Percentiles rank a stretch among this genome's conserved stretches.
phyloP scores from a whole-genome alignment of 371 early-diverging fungal species.

The Phascolomyces articulosus region DNA sequence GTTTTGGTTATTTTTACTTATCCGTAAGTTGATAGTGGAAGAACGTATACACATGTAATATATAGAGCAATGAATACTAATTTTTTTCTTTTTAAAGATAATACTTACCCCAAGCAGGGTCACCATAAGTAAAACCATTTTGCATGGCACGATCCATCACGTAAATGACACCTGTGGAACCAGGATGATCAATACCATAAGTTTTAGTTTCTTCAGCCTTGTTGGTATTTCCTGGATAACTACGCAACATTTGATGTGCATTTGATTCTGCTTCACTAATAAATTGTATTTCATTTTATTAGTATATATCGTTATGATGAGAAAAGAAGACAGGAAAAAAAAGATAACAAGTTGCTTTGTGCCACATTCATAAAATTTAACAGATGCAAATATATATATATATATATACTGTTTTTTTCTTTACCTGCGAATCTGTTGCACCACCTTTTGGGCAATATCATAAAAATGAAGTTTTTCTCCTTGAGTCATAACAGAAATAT shows the following conservation, averaged over 20 bases:
- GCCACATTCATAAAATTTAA: too few relatives aligned
- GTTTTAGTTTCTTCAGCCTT: conserved; percentile 12
- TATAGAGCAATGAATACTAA: too few relatives aligned
- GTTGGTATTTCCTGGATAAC: conserved; percentile 27
- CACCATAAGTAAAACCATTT: conserved; percentile 45
- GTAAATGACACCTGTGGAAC: conserved; percentile 54
- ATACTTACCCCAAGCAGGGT: conserved; percentile 38
- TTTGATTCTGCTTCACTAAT: conserved; percentile 25
- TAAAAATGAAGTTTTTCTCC: conserved; percentile 13
- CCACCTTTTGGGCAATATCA: conserved; percentile 31
- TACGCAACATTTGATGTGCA: conserved; percentile 24
- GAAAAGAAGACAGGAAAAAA: background rate
- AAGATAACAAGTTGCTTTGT: background rate
- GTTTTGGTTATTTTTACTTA: too few relatives aligned
- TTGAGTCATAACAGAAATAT: background rate
- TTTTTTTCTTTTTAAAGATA: too few relatives aligned
- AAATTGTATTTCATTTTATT: background rate
- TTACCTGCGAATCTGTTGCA: conserved; percentile 32
- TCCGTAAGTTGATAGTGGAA: too few relatives aligned
- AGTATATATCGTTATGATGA: too few relatives aligned
- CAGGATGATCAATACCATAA: conserved; percentile 47
- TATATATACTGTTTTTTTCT: background rate
- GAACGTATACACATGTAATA: too few relatives aligned
- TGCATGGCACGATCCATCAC: conserved; percentile 53
- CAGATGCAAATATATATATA: too few relatives aligned